These are phyloP conservation scores for Thymus quinquecostatus DNA, from an alignment of 257 asterid genomes.

Conservation along the genomic window DNA sequence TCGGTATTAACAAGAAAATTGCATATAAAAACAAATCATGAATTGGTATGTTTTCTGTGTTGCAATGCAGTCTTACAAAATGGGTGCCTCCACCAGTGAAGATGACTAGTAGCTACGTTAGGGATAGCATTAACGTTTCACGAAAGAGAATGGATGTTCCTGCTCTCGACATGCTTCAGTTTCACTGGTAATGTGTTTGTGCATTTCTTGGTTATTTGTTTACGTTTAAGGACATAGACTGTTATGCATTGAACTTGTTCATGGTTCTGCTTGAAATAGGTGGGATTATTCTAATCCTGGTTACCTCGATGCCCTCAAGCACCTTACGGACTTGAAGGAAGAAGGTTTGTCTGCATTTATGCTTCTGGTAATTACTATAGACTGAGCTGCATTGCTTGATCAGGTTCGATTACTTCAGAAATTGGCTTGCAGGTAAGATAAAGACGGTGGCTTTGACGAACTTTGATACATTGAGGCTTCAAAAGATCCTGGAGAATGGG, in stretches of 20 bases:
- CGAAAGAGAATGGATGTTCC: constrained; percentile 93
- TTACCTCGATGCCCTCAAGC: constrained; percentile 94
- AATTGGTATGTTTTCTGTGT: constrained; percentile 16
- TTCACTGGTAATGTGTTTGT: constrained; percentile 71
- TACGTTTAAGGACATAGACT: neutral
- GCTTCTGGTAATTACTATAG: constrained; percentile 15
- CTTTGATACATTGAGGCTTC: constrained; percentile 88
- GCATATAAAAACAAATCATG: neutral
- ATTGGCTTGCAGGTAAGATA: constrained; percentile 75
- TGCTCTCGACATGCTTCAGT: constrained; percentile 95
- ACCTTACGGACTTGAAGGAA: constrained; percentile 94
- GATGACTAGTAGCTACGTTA: constrained; percentile 86
- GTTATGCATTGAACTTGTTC: constrained; percentile 19
- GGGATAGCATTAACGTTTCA: constrained; percentile 77
- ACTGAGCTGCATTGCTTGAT: constrained; percentile 33
- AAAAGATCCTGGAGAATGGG: constrained; percentile 82
- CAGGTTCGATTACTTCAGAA: constrained; percentile 40
- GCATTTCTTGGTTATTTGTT: constrained; percentile 17
- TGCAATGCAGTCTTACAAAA: constrained; percentile 76
- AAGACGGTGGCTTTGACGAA: constrained; percentile 96
- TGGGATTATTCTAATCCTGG: constrained; percentile 95
- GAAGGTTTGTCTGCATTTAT: constrained; percentile 62
- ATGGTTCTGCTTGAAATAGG: constrained; percentile 55
- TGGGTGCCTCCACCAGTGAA: constrained; percentile 99
- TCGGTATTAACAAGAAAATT: neutral